Conservation (phyloP, 352 stramenopile genomes). For the Pythium dissotocum region DNA sequence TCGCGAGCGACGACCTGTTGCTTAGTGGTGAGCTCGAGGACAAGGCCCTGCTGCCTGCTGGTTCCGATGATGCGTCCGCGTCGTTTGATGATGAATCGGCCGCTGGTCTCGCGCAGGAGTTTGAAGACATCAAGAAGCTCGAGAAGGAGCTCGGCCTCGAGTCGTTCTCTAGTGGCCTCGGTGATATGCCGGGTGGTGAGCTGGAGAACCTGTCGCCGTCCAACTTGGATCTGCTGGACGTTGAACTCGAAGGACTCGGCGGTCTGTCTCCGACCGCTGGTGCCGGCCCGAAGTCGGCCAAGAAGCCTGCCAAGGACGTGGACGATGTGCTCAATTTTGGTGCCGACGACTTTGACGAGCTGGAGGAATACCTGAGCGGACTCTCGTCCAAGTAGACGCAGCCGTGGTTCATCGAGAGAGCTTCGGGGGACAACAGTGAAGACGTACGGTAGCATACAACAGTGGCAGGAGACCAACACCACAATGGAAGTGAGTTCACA, state of each 20-base stretch:
- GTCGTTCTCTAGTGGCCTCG: conserved; percentile 51
- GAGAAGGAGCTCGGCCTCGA: conserved; percentile 84
- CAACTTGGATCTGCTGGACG: conserved; percentile 71
- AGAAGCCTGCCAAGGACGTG: conserved; percentile 30
- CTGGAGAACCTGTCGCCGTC: conserved; percentile 41
- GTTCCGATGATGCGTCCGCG: not conserved
- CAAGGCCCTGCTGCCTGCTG: conserved; percentile 31
- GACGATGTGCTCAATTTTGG: conserved; percentile 86
- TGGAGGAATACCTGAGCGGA: conserved; percentile 86
- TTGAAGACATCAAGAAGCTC: conserved; percentile 82
- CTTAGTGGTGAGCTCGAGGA: conserved; percentile 41
- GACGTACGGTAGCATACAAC: not conserved
- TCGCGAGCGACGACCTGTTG: conserved; percentile 32
- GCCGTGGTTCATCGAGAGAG: not conserved
- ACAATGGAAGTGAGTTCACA: conserved; percentile 1
- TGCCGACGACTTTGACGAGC: conserved; percentile 86
- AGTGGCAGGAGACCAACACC: not conserved
- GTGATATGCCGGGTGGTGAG: conserved; percentile 45
- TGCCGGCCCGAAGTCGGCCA: conserved; percentile 27
- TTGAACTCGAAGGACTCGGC: conserved; percentile 68
- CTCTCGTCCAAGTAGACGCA: conserved; percentile 49
- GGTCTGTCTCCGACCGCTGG: conserved; percentile 48
- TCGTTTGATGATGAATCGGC: conserved; percentile 35
- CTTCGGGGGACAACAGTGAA: not conserved
- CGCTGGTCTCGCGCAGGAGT: conserved; percentile 61